Evolutionary conservation across 2,329 filamentous ascomycete genomes (phyloP).

Genomic region (Fusarium armeniacum): DNA sequence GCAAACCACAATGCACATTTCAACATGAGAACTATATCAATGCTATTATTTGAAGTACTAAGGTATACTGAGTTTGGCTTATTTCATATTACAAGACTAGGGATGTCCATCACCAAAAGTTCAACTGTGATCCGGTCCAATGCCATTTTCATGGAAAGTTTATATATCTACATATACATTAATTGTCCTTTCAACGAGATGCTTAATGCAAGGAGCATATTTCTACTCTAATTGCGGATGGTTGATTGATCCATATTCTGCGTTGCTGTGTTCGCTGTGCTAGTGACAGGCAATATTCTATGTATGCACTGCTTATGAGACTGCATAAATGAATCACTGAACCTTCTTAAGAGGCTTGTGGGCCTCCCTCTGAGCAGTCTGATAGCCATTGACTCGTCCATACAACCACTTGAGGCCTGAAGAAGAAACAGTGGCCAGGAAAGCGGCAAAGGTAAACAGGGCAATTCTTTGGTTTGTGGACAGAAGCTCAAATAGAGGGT

Average conservation of each 20-base stretch:
- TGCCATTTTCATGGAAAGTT: neutral
- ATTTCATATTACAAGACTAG: neutral
- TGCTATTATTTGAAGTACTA: neutral
- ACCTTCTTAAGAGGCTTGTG: conserved; percentile 53
- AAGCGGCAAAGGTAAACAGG: conserved; percentile 78
- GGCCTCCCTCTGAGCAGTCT: conserved; percentile 52
- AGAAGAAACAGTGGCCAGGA: conserved; percentile 79
- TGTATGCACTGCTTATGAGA: neutral
- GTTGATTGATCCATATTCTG: neutral
- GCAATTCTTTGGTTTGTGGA: conserved; percentile 74
- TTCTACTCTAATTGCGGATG: neutral
- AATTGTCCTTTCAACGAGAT: neutral
- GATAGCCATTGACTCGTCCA: conserved; percentile 72
- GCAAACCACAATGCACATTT: neutral
- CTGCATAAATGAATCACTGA: conserved; percentile 33
- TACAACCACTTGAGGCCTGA: conserved; percentile 78
- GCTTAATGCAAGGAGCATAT: neutral
- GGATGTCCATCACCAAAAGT: no score
- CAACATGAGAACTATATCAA: neutral
- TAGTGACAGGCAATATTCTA: no score
- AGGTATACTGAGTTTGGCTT: neutral
- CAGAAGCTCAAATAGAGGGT: conserved; percentile 83
- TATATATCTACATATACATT: neutral
- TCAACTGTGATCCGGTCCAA: neutral
- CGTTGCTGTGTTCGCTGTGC: neutral